Conservation (phyloP, 2,329 filamentous ascomycete genomes). For the Hypoxylon sp. region DNA sequence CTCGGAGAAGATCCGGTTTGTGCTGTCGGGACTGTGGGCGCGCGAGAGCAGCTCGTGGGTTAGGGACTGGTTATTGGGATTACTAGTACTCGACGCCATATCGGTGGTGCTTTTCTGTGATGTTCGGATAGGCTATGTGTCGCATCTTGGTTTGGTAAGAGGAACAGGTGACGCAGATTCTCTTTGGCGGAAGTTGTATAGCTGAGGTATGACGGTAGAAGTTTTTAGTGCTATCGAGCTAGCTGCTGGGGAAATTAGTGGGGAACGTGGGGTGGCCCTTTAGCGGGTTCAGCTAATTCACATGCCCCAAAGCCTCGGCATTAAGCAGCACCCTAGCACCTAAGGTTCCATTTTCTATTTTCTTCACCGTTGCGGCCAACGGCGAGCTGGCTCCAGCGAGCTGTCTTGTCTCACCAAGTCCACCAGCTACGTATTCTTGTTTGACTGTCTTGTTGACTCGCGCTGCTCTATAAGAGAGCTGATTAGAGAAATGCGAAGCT, state of each 20-base stretch:
- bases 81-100: constrained; percentile 55
- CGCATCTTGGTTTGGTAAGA: constrained; percentile 3
- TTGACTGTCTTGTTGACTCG: not conserved
- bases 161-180: not conserved
- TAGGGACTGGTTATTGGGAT: constrained; percentile 55
- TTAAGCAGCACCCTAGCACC: constrained; percentile 4
- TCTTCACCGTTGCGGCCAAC: not conserved
- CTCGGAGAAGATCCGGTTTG: constrained; percentile 81
- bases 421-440: not conserved
- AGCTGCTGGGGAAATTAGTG: constrained; percentile 10
- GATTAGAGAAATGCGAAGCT: not conserved
- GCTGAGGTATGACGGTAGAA: constrained; percentile 1
- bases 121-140: not conserved
- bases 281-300: constrained; percentile 31
- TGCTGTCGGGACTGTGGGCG: constrained; percentile 82
- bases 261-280: not conserved
- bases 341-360: not conserved
- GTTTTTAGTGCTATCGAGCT: not conserved
- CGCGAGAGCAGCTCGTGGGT: constrained; percentile 79
- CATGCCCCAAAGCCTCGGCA: constrained; percentile 47
- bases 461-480: not conserved
- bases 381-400: not conserved
- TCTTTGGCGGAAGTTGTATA: not conserved
- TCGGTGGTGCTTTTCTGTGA: not conserved
- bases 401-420: not conserved